Evolutionary conservation across 202 grass and related monocot species (phyloP), one percentile per base, ranked within the genome.

Genomic region (Hordeum pubiflorum): DNA sequence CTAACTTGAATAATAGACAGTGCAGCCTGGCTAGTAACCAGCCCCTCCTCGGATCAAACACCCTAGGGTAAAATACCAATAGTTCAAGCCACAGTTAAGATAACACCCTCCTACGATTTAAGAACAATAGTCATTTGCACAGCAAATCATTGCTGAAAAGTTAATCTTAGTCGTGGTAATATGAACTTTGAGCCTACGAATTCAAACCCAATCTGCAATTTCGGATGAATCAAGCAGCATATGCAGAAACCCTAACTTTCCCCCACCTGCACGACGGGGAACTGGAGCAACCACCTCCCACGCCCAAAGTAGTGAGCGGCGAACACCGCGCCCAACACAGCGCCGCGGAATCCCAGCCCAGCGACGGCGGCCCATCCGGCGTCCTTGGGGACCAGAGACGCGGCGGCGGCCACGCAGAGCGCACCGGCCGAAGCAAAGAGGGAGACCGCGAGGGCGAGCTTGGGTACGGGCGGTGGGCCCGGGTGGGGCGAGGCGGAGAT

Each of bases 251-350:
- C 56, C 67, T 66, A 82, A 21, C 15, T 81, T 79, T 14, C 50
- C 40, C 75, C 54, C 36, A 93, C 96, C 96, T 98, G 96, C 75
- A 99, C 88, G 52, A 99, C 77, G 41, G 96, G 90, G 82, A 99
- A 99, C 32, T 81, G 70, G 18, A 99, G 86, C 85, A 96, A 56
- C 92, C 96, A 99, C 84, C 89, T 93, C 87, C 78, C 83, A 52
- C 89, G 87, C 41, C 74, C 83, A 78, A 96, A 88, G 79, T 93
- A 96, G 83, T 90, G 90, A 10, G 82, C 72, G 4, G 86, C 80
- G 84, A 91, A 99, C 7, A 96, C 85, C 31, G 89, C 63, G 5
- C 96, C 96, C 41, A 99, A 71, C 60, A 99, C 84, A 56, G 89
- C 82, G 41, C 92, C 97, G 27, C 91, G 88, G 55, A 99, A 60